Evolutionary conservation across 2,329 filamentous ascomycete species (phyloP).

Genomic region (Hansfordia pulvinata): DNA sequence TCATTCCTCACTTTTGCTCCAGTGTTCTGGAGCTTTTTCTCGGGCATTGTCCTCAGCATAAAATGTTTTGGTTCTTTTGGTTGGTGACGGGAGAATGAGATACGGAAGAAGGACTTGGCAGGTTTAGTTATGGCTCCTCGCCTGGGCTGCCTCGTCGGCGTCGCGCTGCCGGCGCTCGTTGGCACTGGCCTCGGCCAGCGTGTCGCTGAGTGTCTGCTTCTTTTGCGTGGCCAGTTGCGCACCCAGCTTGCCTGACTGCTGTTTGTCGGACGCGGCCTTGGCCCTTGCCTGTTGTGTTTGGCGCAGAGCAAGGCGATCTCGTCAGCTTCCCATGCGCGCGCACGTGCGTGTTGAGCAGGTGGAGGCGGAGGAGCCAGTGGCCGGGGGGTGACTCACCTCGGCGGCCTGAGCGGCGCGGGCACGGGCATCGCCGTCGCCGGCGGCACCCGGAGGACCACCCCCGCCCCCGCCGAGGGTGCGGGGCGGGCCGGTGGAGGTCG

Average conservation of each 20-base stretch:
- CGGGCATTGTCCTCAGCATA: too few relatives aligned
- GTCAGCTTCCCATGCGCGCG: too few relatives aligned
- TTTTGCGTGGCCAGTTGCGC: constrained; percentile 63
- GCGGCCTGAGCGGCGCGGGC: constrained; percentile 68
- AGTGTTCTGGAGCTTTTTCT: too few relatives aligned
- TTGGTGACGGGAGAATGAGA: too few relatives aligned
- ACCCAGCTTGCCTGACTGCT: constrained; percentile 56
- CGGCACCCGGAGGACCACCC: constrained; percentile 9
- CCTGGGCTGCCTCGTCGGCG: constrained; percentile 47
- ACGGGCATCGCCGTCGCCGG: constrained; percentile 42
- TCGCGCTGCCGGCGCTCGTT: constrained; percentile 53
- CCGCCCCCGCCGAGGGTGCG: constrained; percentile 50
- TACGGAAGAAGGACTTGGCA: too few relatives aligned
- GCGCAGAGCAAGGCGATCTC: too few relatives aligned
- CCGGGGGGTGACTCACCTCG: constrained; percentile 46
- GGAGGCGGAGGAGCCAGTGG: constrained; percentile 3
- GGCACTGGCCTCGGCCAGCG: constrained; percentile 53
- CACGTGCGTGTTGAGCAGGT: too few relatives aligned
- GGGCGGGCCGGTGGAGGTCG: constrained; percentile 37
- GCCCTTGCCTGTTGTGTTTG: constrained; percentile 46
- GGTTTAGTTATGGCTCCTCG: constrained; percentile 42
- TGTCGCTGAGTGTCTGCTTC: constrained; percentile 55
- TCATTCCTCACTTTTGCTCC: too few relatives aligned
- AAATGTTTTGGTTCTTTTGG: too few relatives aligned
- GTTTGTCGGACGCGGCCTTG: constrained; percentile 36